These are phyloP conservation scores for Podila clonocystis DNA, from an alignment of 192 early-diverging fungal species.

Conservation along the genomic window DNA sequence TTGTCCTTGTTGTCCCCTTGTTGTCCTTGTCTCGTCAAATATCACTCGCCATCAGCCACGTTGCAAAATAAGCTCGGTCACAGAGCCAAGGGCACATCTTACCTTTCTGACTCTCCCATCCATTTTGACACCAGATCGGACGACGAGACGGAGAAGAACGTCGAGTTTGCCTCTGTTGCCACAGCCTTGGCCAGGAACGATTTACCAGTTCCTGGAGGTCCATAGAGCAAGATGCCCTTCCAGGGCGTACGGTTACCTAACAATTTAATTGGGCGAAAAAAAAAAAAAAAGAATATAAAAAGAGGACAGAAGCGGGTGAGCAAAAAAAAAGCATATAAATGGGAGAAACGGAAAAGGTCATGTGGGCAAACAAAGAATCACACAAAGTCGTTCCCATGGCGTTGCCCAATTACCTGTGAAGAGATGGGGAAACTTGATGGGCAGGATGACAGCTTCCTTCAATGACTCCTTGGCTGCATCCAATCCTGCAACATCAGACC, in stretches of 20 bases:
- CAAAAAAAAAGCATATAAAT: not conserved
- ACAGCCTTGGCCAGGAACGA: constrained; percentile 97
- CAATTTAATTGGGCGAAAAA: not conserved
- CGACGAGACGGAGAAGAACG: constrained; percentile 97
- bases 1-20: not conserved
- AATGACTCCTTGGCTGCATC: constrained; percentile 95
- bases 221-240: constrained; percentile 96
- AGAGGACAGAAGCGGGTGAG: not conserved
- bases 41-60: not conserved
- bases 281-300: not conserved
- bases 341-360: not conserved
- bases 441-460: constrained; percentile 98
- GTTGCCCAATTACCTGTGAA: constrained; percentile 73
- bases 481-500: constrained; percentile 97
- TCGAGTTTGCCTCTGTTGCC: constrained; percentile 95
- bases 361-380: not conserved
- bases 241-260: constrained; percentile 92
- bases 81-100: not conserved
- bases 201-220: constrained; percentile 98
- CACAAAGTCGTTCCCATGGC: not conserved
- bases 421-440: constrained; percentile 96
- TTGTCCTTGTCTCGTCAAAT: not conserved
- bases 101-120: constrained; percentile 98
- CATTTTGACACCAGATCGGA: constrained; percentile 99
- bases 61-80: not conserved